These are phyloP conservation scores for Ophiostoma sp. DNA, from an alignment of 2,329 filamentous ascomycete genomes.

Conservation along the genomic window DNA sequence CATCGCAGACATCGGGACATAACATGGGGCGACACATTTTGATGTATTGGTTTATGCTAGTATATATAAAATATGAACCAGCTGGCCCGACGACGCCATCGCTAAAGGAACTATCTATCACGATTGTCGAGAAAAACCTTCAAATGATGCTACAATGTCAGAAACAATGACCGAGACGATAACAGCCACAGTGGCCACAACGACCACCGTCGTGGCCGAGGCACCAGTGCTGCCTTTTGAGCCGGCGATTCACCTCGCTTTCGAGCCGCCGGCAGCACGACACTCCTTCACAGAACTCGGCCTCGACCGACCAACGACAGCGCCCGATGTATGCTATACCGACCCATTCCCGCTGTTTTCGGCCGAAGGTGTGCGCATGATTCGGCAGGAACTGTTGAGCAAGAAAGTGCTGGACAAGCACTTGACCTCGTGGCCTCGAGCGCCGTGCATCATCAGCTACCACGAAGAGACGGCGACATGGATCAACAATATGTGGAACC, in stretches of 20 bases:
- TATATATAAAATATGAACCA: neutral
- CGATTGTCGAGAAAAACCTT: neutral
- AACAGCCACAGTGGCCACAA: too few species aligned
- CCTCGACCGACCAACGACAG: conserved; percentile 22
- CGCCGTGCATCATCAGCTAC: conserved; percentile 28
- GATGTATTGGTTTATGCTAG: neutral
- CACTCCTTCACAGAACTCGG: conserved; percentile 27
- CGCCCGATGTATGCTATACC: conserved; percentile 26
- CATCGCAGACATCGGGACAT: neutral
- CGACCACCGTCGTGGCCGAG: too few species aligned
- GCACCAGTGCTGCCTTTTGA: conserved; percentile 19
- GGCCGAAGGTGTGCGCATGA: conserved; percentile 29
- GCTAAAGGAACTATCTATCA: neutral
- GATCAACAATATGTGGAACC: neutral
- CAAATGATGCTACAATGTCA: neutral
- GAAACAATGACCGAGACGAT: neutral
- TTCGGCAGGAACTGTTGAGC: conserved; percentile 28
- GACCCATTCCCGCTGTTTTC: conserved; percentile 29
- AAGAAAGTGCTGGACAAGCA: conserved; percentile 29
- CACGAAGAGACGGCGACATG: conserved; percentile 28
- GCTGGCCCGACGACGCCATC: neutral
- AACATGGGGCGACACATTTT: neutral
- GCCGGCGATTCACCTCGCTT: conserved; percentile 27
- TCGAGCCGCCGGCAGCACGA: conserved; percentile 24
- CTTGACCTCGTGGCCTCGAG: conserved; percentile 28